Evolutionary conservation across 2,329 filamentous ascomycete species (phyloP).

Genomic region (Pseudopyricularia cyperi): DNA sequence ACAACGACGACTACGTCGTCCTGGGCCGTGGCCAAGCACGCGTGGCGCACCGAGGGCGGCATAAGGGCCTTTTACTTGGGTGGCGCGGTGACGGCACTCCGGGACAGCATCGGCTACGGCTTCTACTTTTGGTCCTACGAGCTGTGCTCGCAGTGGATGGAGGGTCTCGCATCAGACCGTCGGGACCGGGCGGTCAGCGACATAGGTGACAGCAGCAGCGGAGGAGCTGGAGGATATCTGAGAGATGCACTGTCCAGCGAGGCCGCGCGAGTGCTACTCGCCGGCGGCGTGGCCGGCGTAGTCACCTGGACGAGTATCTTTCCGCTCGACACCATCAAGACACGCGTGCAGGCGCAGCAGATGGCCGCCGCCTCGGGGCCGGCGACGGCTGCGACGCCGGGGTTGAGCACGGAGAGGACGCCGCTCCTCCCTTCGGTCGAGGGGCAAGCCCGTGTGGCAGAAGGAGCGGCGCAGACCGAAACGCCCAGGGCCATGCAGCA

Average conservation of each 20-base stretch:
- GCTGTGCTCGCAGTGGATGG: constrained; percentile 48
- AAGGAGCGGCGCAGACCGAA: constrained; percentile 1
- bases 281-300: constrained; percentile 77
- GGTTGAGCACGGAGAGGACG: constrained; percentile 12
- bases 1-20: constrained; percentile 28
- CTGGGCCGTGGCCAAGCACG: constrained; percentile 49
- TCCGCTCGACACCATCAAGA: constrained; percentile 86
- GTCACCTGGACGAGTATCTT: constrained; percentile 86
- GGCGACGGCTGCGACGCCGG: constrained; percentile 11
- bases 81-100: constrained; percentile 64
- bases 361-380: constrained; percentile 11
- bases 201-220: background rate
- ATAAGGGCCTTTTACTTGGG: constrained; percentile 67
- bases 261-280: constrained; percentile 58
- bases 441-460: background rate
- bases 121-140: constrained; percentile 97
- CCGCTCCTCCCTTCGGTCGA: constrained; percentile 4
- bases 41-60: constrained; percentile 42
- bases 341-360: constrained; percentile 68
- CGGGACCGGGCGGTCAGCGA: background rate
- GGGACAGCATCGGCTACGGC: constrained; percentile 87
- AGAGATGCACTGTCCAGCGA: constrained; percentile 16
- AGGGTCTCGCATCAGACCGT: background rate
- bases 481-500: background rate
- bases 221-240: background rate